A percentile compares a stretch with the other conserved stretches of the same genome.
phyloP scores from a whole-genome alignment of 2,329 filamentous ascomycete species.

The Sclerotinia nivalis region DNA sequence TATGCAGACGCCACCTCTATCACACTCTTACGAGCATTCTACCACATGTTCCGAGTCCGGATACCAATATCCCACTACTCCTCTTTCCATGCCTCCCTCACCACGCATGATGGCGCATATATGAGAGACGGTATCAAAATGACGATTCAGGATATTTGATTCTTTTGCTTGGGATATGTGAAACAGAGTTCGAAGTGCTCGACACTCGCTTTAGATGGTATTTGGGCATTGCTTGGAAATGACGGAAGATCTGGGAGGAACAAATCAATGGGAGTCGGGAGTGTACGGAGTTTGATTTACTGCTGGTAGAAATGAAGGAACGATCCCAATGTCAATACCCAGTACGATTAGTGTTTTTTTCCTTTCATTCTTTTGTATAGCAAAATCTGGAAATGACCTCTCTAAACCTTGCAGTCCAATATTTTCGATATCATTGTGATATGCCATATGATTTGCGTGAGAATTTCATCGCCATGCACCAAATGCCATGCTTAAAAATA shows the following conservation, averaged over 20 bases:
- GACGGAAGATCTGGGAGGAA: slow-evolving; percentile 28
- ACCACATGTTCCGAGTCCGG: slow-evolving; percentile 61
- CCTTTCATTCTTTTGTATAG: slow-evolving; percentile 10
- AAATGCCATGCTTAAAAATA: background rate
- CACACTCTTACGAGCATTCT: slow-evolving; percentile 71
- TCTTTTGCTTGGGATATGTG: slow-evolving; percentile 22
- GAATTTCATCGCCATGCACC: background rate
- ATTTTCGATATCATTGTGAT: background rate
- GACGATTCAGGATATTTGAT: slow-evolving; percentile 25
- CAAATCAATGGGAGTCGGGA: slow-evolving; percentile 35
- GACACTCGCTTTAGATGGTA: slow-evolving; percentile 39
- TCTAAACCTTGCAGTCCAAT: background rate
- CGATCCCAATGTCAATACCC: slow-evolving; percentile 36
- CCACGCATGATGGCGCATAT: slow-evolving; percentile 52
- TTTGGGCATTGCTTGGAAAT: slow-evolving; percentile 26
- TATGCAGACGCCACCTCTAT: slow-evolving; percentile 72
- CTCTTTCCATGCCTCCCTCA: slow-evolving; percentile 71
- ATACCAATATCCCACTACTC: slow-evolving; percentile 67
- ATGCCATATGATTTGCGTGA: background rate
- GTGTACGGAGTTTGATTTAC: slow-evolving; percentile 28
- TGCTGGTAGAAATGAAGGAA: slow-evolving; percentile 24
- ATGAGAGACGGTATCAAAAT: slow-evolving; percentile 28
- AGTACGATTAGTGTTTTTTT: slow-evolving; percentile 24
- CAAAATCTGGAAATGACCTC: slow-evolving; percentile 20
- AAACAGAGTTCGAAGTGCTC: slow-evolving; percentile 41